Base-by-base conservation (phyloP, 805 yeast species). In the Saccharomycopsis vini region DNA sequence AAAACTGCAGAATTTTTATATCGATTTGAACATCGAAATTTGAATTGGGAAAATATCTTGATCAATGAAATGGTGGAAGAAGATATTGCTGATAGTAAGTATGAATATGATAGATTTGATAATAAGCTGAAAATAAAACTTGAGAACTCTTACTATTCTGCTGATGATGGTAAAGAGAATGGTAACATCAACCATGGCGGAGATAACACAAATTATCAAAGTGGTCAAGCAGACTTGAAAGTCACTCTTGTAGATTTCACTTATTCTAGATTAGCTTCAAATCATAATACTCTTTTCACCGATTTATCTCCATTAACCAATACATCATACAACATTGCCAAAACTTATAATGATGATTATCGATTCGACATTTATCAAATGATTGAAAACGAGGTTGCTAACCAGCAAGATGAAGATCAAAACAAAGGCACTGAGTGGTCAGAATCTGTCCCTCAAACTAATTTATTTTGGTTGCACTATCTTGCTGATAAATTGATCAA, bases 21-120 rank as follows among this genome's bases (percentile, higher is more conserved):
- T 47, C 65, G 70, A 48, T 81, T 81, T 59, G 89, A 81, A 59
- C 90, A 82, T 54, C 66, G 90, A 38, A 85, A 81, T 57, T 59
- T 82, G 46, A 81, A 78, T 49, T 68, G 81, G 70, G 79, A 80
- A 10, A 81, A 81, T 54, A 63, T 81, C 42, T 62, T 79, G 13
- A 62, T 81, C 15, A 50, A 36, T n/a, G 31, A 41, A n/a, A 26
- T 26, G 29, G 29, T 26, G 7, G 29, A 26, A 9, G 29, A 12
- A 26, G 29, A 26, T 12, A 26, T 12, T 26, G 42, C 28, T 6
- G 36, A 19, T 29, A 9, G 7, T 15, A 9, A 31, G 34, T n/a
- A 10, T 31, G n/a, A n/a, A n/a, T 12, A 26, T 26, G 29, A 26
- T 26, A 26, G 29, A 9, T 7, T 26, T 26, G 7, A 26, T 12